A percentile compares a stretch with the other conserved stretches of the same genome.
Evolutionary conservation across 495 filamentous ascomycete species (phyloP).

Genomic region (Parathielavia appendiculata): DNA sequence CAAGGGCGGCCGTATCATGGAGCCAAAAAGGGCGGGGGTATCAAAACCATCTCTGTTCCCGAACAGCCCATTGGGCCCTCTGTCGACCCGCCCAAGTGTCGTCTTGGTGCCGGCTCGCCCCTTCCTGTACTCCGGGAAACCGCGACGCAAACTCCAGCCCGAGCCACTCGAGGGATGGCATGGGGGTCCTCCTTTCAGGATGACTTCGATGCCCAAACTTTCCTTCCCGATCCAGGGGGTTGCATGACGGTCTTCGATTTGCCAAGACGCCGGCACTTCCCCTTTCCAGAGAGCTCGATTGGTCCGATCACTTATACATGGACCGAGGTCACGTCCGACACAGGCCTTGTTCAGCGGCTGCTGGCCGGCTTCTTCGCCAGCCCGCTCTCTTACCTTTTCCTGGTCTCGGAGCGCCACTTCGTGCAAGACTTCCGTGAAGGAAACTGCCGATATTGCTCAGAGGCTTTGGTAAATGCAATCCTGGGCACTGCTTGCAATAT

Average conservation of each 20-base stretch:
- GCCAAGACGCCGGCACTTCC: neutral
- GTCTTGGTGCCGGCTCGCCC: conserved; percentile 6
- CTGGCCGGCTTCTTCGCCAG: conserved; percentile 20
- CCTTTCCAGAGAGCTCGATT: neutral
- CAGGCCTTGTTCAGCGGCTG: conserved; percentile 21
- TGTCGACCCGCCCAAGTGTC: no score
- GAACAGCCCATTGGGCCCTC: neutral
- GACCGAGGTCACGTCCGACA: conserved; percentile 26
- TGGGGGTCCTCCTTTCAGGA: conserved; percentile 6
- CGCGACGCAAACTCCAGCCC: neutral
- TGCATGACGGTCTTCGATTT: neutral
- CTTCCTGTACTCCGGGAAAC: neutral
- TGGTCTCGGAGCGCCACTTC: conserved; percentile 23
- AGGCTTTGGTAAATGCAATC: conserved; percentile 27
- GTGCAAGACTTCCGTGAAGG: conserved; percentile 24
- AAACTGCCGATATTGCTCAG: conserved; percentile 23
- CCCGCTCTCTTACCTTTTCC: conserved; percentile 17
- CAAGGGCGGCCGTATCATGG: neutral
- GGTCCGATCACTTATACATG: conserved; percentile 15
- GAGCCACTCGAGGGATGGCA: neutral
- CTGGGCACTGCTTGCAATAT: conserved; percentile 24
- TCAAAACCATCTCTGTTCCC: neutral
- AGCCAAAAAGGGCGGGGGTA: neutral
- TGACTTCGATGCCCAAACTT: neutral
- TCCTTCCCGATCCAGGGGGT: neutral